Percentiles rank a stretch among this genome's conserved stretches.
These are phyloP conservation scores for Penicillium verhagenii DNA, from an alignment of 495 filamentous ascomycete species.

Conservation along the genomic window DNA sequence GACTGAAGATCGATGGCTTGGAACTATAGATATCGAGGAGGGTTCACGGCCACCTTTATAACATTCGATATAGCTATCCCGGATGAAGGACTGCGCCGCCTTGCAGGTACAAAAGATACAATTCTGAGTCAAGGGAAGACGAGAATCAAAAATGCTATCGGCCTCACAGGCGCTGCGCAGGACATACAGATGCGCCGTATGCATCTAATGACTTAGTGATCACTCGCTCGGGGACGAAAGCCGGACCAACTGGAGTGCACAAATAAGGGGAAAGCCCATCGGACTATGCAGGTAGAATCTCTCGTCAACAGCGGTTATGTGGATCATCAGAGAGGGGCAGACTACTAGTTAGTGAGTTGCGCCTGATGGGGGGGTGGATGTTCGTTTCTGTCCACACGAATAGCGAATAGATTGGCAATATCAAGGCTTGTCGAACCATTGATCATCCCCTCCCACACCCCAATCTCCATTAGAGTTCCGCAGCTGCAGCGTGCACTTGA, in stretches of 20 bases:
- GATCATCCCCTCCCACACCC: constrained; percentile 19
- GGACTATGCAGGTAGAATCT: constrained; percentile 2
- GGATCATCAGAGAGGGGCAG: constrained; percentile 28
- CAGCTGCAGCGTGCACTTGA: constrained; percentile 31
- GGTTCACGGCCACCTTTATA: constrained; percentile 23
- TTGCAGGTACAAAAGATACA: constrained; percentile 4
- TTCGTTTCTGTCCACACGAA: constrained; percentile 8
- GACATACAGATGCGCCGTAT: constrained; percentile 20
- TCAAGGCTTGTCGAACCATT: constrained; percentile 20
- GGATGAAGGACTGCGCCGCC: constrained; percentile 16
- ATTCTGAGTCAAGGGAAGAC: not conserved
- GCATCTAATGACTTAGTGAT: constrained; percentile 23
- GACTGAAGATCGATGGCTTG: constrained; percentile 3
- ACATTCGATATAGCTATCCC: not conserved
- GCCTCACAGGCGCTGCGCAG: constrained; percentile 12
- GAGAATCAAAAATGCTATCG: constrained; percentile 3
- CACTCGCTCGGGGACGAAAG: constrained; percentile 15
- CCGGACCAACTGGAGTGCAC: constrained; percentile 11
- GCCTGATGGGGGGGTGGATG: constrained; percentile 16
- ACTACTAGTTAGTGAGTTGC: constrained; percentile 14
- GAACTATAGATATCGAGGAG: constrained; percentile 12
- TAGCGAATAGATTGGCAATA: constrained; percentile 11
- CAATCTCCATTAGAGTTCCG: constrained; percentile 28
- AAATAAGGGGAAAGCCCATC: constrained; percentile 3
- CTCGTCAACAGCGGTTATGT: constrained; percentile 35